These are phyloP conservation scores for Allium cepa DNA, from an alignment of 106 monocot species.

Conservation along the genomic window DNA sequence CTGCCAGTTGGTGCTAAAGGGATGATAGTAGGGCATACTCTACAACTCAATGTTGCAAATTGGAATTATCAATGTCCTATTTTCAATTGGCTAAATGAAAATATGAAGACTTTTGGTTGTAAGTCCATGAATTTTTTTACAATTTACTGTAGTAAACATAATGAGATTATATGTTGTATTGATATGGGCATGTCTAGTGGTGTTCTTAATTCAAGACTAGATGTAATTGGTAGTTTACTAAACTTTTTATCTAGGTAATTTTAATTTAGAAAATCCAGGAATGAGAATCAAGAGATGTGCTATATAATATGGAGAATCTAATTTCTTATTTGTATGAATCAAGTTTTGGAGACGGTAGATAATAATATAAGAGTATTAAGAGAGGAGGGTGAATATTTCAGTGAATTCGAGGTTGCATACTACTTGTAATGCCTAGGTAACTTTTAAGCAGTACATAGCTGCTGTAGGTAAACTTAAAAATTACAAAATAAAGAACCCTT, in stretches of 20 bases:
- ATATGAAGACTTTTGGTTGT: background rate
- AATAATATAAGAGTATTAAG: constrained; percentile 41
- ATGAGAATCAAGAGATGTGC: background rate
- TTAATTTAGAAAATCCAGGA: background rate
- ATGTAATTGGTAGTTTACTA: constrained; percentile 31
- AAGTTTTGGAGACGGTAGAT: constrained; percentile 60
- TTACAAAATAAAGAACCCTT: no score
- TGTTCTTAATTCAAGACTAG: constrained; percentile 73
- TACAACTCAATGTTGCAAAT: constrained; percentile 58
- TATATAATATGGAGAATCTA: background rate
- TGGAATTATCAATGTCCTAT: constrained; percentile 27
- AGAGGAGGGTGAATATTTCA: constrained; percentile 9
- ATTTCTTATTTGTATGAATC: constrained; percentile 5
- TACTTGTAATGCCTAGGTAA: constrained; percentile 22
- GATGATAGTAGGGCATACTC: constrained; percentile 93
- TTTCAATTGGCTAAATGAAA: background rate
- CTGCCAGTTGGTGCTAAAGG: constrained; percentile 56
- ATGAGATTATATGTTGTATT: constrained; percentile 69
- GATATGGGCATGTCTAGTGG: constrained; percentile 98
- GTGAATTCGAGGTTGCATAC: constrained; percentile 23
- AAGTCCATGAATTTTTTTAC: no score
- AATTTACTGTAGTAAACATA: constrained; percentile 47
- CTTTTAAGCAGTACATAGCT: background rate
- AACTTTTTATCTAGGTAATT: background rate
- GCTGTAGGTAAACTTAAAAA: no score